phyloP scores from a whole-genome alignment of 306 rosid genomes.

The Quercus gilva region DNA sequence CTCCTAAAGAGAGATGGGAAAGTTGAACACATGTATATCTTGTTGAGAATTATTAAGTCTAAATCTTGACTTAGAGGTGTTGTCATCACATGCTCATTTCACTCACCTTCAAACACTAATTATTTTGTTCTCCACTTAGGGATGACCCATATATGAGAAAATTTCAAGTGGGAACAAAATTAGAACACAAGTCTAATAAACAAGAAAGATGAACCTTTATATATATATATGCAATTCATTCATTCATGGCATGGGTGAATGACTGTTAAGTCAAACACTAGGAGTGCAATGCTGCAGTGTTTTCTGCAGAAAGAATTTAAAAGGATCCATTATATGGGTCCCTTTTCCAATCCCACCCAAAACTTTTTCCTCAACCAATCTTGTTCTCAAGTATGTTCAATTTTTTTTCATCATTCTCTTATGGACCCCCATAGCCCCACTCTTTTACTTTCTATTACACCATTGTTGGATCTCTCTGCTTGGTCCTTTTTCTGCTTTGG shows the following conservation, averaged over 20 bases:
- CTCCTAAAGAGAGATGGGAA: not conserved
- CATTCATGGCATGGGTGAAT: not conserved
- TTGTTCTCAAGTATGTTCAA: conserved; percentile 46
- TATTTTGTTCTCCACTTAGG: conserved; percentile 73
- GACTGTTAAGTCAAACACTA: conserved; percentile 36
- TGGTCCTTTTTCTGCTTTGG: conserved; percentile 30
- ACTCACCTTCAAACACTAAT: conserved; percentile 62
- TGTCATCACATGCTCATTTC: conserved; percentile 67
- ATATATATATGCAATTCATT: not conserved
- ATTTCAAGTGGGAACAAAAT: not conserved
- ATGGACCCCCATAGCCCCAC: conserved; percentile 39
- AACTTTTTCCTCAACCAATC: conserved; percentile 32
- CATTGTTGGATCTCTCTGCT: conserved; percentile 21
- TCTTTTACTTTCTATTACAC: conserved; percentile 6
- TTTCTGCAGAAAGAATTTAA: conserved; percentile 54
- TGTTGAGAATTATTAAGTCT: conserved; percentile 20
- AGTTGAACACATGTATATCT: not conserved
- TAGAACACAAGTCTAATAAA: conserved; percentile 2
- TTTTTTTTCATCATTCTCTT: conserved; percentile 55
- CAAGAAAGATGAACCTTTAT: not conserved
- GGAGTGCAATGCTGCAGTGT: conserved; percentile 17
- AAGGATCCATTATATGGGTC: conserved; percentile 30
- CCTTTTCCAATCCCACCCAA: conserved; percentile 19
- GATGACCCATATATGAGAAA: not conserved
- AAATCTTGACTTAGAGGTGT: conserved; percentile 65